A percentile compares a stretch with the other conserved stretches of the same genome.
Evolutionary conservation across 108 stramenopile species (phyloP).

Genomic region (Conticribra guillardii): DNA sequence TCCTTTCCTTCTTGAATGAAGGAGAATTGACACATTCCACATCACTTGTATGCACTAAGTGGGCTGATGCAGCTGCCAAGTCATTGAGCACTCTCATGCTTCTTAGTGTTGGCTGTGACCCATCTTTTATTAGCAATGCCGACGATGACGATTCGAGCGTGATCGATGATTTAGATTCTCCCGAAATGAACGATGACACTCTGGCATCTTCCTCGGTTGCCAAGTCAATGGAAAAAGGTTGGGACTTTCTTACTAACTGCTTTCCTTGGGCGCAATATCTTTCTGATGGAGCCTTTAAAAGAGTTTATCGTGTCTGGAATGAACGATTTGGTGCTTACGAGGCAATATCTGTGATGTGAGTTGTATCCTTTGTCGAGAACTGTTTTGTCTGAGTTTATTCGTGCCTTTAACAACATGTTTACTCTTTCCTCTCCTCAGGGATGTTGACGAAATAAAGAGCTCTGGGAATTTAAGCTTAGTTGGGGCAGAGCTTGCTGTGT

Average conservation of each 20-base stretch:
- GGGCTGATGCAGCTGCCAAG: constrained; percentile 77
- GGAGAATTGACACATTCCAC: constrained; percentile 58
- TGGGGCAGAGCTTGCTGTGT: constrained; percentile 88
- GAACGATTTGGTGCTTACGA: constrained; percentile 49
- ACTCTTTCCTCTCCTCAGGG: constrained; percentile 48
- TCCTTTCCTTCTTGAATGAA: constrained; percentile 73
- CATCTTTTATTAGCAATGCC: constrained; percentile 25
- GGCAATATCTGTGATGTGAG: constrained; percentile 92
- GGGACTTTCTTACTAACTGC: constrained; percentile 55
- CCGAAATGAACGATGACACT: constrained; percentile 13
- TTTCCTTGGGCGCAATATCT: constrained; percentile 87
- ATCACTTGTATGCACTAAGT: constrained; percentile 71
- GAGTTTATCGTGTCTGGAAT: constrained; percentile 87
- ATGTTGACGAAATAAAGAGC: constrained; percentile 64
- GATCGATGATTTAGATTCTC: constrained; percentile 32
- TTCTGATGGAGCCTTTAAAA: constrained; percentile 93
- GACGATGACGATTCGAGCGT: constrained; percentile 45
- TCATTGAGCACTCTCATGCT: constrained; percentile 76
- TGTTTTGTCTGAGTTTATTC: neutral
- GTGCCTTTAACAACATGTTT: neutral
- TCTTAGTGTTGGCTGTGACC: constrained; percentile 72
- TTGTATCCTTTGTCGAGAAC: neutral
- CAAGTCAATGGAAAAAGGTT: constrained; percentile 61
- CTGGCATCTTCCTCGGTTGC: constrained; percentile 11
- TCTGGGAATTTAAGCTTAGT: constrained; percentile 74